Conservation (phyloP, 225 moss, liverwort and hornwort genomes). For the Takakia lepidozioides region DNA sequence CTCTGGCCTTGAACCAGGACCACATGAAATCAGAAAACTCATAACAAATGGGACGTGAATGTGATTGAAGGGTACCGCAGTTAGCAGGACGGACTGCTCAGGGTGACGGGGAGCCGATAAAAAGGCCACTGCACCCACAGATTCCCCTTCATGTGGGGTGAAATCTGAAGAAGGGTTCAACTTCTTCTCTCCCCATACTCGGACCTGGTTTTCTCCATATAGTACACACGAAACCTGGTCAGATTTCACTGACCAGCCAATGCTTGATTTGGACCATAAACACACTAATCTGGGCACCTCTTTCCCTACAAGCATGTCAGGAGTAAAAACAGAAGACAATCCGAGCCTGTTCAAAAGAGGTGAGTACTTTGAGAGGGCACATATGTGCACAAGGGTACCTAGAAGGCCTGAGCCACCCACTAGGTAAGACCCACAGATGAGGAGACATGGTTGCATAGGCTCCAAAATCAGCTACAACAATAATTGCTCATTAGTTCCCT, state of each 20-base stretch:
- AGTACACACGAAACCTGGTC: too few species aligned
- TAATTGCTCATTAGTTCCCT: background rate
- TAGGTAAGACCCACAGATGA: too few species aligned
- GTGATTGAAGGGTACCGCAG: slow-evolving; percentile 47
- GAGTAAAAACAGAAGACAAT: background rate
- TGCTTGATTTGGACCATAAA: too few species aligned
- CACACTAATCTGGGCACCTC: too few species aligned
- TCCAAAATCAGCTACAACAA: too few species aligned
- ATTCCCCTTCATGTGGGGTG: slow-evolving; percentile 69
- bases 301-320: background rate
- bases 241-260: too few species aligned
- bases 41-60: background rate
- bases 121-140: slow-evolving; percentile 86
- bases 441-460: too few species aligned
- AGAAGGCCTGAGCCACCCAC: too few species aligned
- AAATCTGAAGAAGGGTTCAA: slow-evolving; percentile 49
- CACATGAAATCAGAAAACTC: background rate
- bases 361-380: background rate
- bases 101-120: slow-evolving; percentile 67
- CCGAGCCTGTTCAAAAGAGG: background rate
- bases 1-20: background rate
- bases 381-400: too few species aligned
- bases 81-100: slow-evolving; percentile 71
- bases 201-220: slow-evolving; percentile 45
- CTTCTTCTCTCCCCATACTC: slow-evolving; percentile 87